phyloP scores from a whole-genome alignment of 805 yeast genomes.

The Suhomyces kilbournensis region DNA sequence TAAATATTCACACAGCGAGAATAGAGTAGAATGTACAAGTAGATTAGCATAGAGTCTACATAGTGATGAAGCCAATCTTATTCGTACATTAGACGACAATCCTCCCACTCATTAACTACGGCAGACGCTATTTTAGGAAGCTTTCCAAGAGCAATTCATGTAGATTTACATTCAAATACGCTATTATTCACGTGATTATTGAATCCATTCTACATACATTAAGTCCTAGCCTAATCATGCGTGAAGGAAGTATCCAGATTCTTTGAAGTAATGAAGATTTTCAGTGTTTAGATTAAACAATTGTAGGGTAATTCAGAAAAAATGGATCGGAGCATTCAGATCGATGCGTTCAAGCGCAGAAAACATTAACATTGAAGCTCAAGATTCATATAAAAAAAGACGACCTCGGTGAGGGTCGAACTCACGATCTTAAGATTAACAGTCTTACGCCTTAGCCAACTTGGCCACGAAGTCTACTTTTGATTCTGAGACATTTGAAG shows the following conservation, averaged over 20 bases:
- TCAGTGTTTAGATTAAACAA: too few relatives aligned
- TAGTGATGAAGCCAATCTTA: too few relatives aligned
- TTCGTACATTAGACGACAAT: not conserved
- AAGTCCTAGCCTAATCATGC: too few relatives aligned
- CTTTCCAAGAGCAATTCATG: not conserved
- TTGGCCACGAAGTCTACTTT: slow-evolving; percentile 26
- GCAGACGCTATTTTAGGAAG: not conserved
- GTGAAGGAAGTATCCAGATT: too few relatives aligned
- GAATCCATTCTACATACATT: too few relatives aligned
- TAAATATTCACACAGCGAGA: not conserved
- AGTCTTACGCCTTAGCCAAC: slow-evolving; percentile 26
- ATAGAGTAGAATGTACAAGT: not conserved
- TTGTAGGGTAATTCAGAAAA: too few relatives aligned
- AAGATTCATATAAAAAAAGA: not conserved
- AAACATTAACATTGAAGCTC: too few relatives aligned
- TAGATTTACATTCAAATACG: not conserved
- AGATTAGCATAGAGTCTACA: not conserved
- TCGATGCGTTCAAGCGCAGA: too few relatives aligned
- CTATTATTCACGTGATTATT: not conserved
- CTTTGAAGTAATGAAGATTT: too few relatives aligned
- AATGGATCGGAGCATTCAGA: too few relatives aligned
- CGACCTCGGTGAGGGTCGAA: slow-evolving; percentile 20
- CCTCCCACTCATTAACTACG: not conserved
- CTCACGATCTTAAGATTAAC: slow-evolving; percentile 20
- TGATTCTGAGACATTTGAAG: too few relatives aligned